A percentile compares a stretch with the other conserved stretches of the same genome.
Conservation (phyloP, 108 stramenopile species). For the Phaeodactylum tricornutum region DNA sequence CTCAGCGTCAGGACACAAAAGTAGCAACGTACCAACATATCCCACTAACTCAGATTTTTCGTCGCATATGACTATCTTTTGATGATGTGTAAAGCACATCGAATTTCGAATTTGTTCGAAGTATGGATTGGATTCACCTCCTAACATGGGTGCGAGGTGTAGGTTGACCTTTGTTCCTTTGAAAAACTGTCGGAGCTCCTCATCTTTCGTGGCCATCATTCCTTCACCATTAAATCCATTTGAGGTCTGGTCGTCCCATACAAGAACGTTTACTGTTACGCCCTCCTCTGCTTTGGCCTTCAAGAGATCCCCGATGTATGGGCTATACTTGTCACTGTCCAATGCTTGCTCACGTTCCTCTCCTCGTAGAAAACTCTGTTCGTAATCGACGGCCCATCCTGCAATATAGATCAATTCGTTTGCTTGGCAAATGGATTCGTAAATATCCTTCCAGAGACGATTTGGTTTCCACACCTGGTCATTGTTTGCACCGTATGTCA, state of each 20-base stretch:
- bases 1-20: too few species aligned
- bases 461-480: constrained; percentile 23
- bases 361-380: constrained; percentile 28
- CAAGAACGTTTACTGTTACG: constrained; percentile 31
- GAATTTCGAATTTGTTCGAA: background rate
- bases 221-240: constrained; percentile 25
- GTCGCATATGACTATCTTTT: constrained; percentile 35
- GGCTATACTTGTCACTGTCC: constrained; percentile 13
- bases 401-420: constrained; percentile 31
- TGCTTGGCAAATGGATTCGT: constrained; percentile 31
- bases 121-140: constrained; percentile 17
- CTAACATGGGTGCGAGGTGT: constrained; percentile 20
- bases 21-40: too few species aligned
- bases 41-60: constrained; percentile 23
- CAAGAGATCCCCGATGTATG: constrained; percentile 26
- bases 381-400: constrained; percentile 31
- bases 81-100: constrained; percentile 34
- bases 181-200: constrained; percentile 14
- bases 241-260: constrained; percentile 36
- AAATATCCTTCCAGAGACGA: constrained; percentile 30
- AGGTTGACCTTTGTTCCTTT: constrained; percentile 19
- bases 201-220: constrained; percentile 2
- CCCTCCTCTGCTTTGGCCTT: constrained; percentile 30
- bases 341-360: constrained; percentile 11
- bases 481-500: constrained; percentile 21